These are phyloP conservation scores for Saprolegnia parasitica DNA, from an alignment of 352 stramenopile genomes.

Conservation along the genomic window DNA sequence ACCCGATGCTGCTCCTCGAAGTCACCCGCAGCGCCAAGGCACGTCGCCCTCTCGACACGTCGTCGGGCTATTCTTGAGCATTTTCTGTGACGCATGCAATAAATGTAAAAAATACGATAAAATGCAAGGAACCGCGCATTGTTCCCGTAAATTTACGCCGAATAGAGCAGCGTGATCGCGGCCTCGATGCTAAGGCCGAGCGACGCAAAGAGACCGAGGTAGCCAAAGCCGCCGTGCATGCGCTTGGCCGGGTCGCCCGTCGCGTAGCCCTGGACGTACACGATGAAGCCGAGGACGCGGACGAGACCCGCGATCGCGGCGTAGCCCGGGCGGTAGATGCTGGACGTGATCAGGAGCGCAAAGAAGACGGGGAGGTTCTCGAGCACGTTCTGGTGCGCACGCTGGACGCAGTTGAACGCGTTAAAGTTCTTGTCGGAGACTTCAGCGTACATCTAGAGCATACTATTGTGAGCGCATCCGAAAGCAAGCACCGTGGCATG, in stretches of 20 bases:
- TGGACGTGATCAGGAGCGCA: slow-evolving; percentile 46
- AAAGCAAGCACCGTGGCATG: slow-evolving; percentile 13
- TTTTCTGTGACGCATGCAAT: too few species aligned
- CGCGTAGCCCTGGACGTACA: slow-evolving; percentile 61
- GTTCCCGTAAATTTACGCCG: slow-evolving; percentile 30
- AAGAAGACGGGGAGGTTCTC: slow-evolving; percentile 81
- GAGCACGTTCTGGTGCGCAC: slow-evolving; percentile 89
- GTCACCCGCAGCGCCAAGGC: slow-evolving; percentile 24
- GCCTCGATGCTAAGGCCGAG: slow-evolving; percentile 39
- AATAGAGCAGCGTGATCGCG: slow-evolving; percentile 34
- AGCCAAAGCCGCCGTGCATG: slow-evolving; percentile 51
- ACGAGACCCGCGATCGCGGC: slow-evolving; percentile 53
- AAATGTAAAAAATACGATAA: too few species aligned
- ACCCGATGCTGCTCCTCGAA: slow-evolving; percentile 28
- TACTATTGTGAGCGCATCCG: not conserved
- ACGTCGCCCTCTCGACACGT: not conserved
- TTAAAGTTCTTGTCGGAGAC: slow-evolving; percentile 84
- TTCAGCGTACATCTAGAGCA: slow-evolving; percentile 77
- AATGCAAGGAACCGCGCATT: not conserved
- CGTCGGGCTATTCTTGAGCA: not conserved
- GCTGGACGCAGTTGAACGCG: slow-evolving; percentile 89
- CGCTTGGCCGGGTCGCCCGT: slow-evolving; percentile 60
- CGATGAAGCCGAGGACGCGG: slow-evolving; percentile 55
- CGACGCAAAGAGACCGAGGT: slow-evolving; percentile 43
- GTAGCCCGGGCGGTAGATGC: slow-evolving; percentile 54